Percentiles rank a stretch among this genome's conserved stretches.
phyloP scores from a whole-genome alignment of 306 rosid species.

The Acacia crassicarpa region DNA sequence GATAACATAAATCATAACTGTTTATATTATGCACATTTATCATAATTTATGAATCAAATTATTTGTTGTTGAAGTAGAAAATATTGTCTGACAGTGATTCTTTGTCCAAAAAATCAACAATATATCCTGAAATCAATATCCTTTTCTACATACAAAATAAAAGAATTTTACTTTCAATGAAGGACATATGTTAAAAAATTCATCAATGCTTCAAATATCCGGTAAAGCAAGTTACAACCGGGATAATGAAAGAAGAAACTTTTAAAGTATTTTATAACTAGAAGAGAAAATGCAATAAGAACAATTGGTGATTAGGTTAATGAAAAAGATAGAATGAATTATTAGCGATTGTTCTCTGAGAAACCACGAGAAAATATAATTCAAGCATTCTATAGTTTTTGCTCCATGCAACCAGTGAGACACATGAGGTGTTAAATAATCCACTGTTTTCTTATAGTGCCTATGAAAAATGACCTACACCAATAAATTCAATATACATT shows the following conservation, averaged over 20 bases:
- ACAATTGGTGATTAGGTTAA: not conserved
- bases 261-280: not conserved
- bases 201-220: not conserved
- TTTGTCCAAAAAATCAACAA: too few relatives aligned
- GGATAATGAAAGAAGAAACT: not conserved
- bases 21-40: too few relatives aligned
- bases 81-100: too few relatives aligned
- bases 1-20: too few relatives aligned
- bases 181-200: too few relatives aligned
- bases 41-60: too few relatives aligned
- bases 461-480: conserved; percentile 22
- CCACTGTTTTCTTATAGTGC: conserved; percentile 15
- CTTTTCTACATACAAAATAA: too few relatives aligned
- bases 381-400: conserved; percentile 28
- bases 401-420: not conserved
- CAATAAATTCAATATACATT: not conserved
- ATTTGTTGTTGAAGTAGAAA: too few relatives aligned
- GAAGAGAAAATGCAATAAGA: not conserved
- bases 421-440: conserved; percentile 15
- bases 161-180: too few relatives aligned
- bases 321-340: not conserved
- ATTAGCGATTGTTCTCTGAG: not conserved
- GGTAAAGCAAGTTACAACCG: not conserved
- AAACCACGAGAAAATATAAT: not conserved
- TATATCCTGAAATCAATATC: too few relatives aligned